These are phyloP conservation scores for Sporisorium exsertum DNA, from an alignment of 1,284 basidiomycete genomes.

Conservation along the genomic window DNA sequence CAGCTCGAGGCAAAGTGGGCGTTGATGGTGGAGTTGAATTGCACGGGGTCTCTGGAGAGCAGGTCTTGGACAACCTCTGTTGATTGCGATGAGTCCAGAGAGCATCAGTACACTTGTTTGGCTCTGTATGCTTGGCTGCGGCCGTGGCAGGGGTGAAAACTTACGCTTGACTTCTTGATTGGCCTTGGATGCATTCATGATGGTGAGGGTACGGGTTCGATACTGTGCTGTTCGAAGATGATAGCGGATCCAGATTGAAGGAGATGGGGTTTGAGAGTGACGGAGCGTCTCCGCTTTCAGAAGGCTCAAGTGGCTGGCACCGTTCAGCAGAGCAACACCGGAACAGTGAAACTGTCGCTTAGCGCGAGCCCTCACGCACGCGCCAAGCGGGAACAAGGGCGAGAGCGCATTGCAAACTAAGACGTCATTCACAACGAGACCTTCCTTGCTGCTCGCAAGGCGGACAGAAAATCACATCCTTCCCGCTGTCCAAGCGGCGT, in stretches of 20 bases:
- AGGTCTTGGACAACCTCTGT: slow-evolving; percentile 44
- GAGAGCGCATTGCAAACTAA: not conserved
- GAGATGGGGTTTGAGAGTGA: not conserved
- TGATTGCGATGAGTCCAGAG: not conserved
- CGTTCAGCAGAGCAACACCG: slow-evolving; percentile 14
- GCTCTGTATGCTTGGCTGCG: not conserved
- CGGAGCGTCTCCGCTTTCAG: not conserved
- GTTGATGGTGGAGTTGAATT: slow-evolving; percentile 59
- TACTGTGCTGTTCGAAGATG: not conserved
- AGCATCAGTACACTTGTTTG: not conserved
- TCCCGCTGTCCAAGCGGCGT: not conserved
- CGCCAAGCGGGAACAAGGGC: not conserved
- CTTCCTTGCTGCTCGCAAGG: no score
- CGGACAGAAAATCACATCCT: not conserved
- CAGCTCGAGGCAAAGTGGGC: slow-evolving; percentile 41
- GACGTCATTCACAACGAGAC: not conserved
- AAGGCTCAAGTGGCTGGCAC: not conserved
- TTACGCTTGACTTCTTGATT: slow-evolving; percentile 30
- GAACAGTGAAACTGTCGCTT: slow-evolving; percentile 8
- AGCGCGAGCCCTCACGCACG: not conserved
- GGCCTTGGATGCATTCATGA: slow-evolving; percentile 39
- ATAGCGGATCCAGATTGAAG: not conserved
- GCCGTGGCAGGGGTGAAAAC: not conserved
- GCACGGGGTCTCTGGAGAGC: slow-evolving; percentile 45
- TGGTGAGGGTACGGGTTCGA: not conserved